A percentile compares a stretch with the other conserved stretches of the same genome.
Conservation (phyloP, 208 protist genomes). For the Porcisia hertigi region DNA sequence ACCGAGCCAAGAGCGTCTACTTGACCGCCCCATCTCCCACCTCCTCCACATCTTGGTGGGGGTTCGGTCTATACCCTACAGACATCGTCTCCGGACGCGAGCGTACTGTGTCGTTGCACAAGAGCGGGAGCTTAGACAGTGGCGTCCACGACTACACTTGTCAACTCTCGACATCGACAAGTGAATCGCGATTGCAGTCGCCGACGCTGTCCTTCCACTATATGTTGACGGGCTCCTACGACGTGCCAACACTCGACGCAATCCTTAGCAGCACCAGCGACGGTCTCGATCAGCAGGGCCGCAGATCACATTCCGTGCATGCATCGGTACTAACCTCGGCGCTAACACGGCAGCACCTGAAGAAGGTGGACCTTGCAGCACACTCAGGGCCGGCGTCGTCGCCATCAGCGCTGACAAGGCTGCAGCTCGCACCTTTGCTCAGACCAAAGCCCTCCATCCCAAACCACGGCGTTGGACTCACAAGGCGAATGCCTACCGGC, state of each 20-base stretch:
- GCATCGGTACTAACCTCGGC: too few relatives aligned
- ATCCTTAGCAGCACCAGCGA: neutral
- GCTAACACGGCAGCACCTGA: neutral
- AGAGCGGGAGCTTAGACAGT: neutral
- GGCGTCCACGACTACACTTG: neutral
- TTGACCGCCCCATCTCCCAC: neutral
- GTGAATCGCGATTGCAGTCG: neutral
- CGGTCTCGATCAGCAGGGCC: neutral
- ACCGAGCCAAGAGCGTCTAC: neutral
- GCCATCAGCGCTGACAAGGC: slow-evolving; percentile 1
- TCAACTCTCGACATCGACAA: neutral
- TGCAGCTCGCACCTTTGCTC: neutral
- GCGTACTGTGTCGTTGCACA: neutral
- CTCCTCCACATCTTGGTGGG: neutral
- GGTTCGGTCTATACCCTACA: neutral
- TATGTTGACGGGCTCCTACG: slow-evolving; percentile 17
- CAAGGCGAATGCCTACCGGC: neutral
- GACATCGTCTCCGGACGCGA: neutral
- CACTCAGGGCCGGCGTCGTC: neutral
- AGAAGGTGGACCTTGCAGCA: neutral
- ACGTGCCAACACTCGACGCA: slow-evolving; percentile 8
- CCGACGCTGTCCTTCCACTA: slow-evolving; percentile 5
- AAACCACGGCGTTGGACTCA: neutral
- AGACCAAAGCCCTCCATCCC: neutral
- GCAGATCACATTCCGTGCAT: neutral